Evolutionary conservation across 768 basidiomycete species (phyloP), one percentile per base, ranked within the genome.

Genomic region (Suillus decipiens): DNA sequence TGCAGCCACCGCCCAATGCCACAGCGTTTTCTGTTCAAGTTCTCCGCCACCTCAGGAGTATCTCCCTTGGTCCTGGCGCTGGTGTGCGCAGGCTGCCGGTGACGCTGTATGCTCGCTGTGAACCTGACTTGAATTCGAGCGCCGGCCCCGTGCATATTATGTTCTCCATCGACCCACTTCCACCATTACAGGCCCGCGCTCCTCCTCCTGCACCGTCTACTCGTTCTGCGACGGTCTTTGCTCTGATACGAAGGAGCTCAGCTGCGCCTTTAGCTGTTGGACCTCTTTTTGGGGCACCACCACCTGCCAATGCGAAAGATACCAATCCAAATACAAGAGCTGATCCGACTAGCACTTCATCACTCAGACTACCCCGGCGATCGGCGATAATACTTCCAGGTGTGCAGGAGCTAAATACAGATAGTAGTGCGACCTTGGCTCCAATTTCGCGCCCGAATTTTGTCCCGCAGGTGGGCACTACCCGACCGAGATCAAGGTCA

Each of bases 91-190:
- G 67, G 39, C 68, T 66, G 1, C 68, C 66, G 12, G 60, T 70
- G 31, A 91, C 90, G 14, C 81, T 92, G 7, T 90, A 89, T 64
- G 90, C 82, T 0, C 73, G 81, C 22, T 85, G 80, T 24, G 80
- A 83, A 28, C 68, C 68, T 15, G 89, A 91, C 61, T 69, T 92
- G 47, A 68, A 67, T 24, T 69, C 60, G 34, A 77, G 88, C 15
- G 70, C 75, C 33, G 83, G 84, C 0, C 89, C 90, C 1, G 86
- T 92, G 0, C 85, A 84, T 0, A 86, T 92, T 48, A 66, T 78
- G 9, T 92, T 87, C 70, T 81, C 81, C 42, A 62, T 84, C 6
- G 86, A 89, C 41, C 87, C 86, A 24, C 75, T 77, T 0, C 78
- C 77, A 11, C 60, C 67, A 5, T 54, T 67, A 61, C 68, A 51